Evolutionary conservation across 2,329 filamentous ascomycete species (phyloP).

Genomic region (Zasmidium cellare): DNA sequence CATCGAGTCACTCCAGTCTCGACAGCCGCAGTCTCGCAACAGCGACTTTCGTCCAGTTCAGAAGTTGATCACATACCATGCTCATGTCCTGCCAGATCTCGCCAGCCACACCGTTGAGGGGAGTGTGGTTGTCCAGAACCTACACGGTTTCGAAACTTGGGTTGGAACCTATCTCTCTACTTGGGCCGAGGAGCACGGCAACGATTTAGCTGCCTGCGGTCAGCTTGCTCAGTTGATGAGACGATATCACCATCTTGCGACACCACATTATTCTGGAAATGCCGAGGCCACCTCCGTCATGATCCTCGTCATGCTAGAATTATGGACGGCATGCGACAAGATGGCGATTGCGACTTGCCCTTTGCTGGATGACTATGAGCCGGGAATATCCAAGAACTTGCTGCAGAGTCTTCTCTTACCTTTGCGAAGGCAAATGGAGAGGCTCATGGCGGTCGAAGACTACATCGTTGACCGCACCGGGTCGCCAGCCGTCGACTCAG

Average conservation of each 20-base stretch:
- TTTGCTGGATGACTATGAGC: constrained; percentile 54
- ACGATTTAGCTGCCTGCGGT: neutral
- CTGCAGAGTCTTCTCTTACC: constrained; percentile 59
- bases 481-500: constrained; percentile 33
- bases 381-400: constrained; percentile 50
- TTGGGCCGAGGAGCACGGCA: neutral
- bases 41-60: neutral
- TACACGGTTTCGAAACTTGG: neutral
- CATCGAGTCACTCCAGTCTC: too few relatives aligned
- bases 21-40: too few relatives aligned
- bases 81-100: too few relatives aligned
- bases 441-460: constrained; percentile 51
- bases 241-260: constrained; percentile 21
- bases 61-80: too few relatives aligned
- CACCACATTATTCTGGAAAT: constrained; percentile 43
- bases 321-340: constrained; percentile 61
- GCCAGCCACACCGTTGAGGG: constrained; percentile 10
- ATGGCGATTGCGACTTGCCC: constrained; percentile 44
- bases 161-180: neutral
- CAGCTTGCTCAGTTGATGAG: constrained; percentile 10
- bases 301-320: constrained; percentile 56
- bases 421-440: constrained; percentile 47
- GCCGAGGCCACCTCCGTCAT: constrained; percentile 53
- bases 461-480: constrained; percentile 43
- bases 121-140: neutral